A percentile compares a stretch with the other conserved stretches of the same genome.
phyloP scores from a whole-genome alignment of 1,284 basidiomycete genomes.

The Sanghuangporus baumii region DNA sequence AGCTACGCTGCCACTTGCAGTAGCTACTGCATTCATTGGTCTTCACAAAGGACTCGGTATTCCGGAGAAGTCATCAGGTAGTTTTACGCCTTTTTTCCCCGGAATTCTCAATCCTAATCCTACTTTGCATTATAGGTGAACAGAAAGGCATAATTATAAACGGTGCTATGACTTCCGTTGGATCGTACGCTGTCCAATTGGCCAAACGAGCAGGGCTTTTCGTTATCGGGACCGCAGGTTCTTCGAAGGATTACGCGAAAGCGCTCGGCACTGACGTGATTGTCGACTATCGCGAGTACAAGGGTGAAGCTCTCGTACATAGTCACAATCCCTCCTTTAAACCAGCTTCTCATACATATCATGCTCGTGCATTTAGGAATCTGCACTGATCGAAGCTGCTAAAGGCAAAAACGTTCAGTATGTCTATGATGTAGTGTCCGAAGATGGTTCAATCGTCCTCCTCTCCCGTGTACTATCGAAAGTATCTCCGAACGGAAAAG shows the following conservation, averaged over 20 bases:
- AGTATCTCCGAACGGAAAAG: constrained; percentile 8
- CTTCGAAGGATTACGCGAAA: constrained; percentile 20
- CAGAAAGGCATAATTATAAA: constrained; percentile 26
- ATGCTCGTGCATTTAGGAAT: not conserved
- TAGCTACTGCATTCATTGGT: constrained; percentile 29
- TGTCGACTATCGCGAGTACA: constrained; percentile 27
- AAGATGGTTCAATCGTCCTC: constrained; percentile 1
- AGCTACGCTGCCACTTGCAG: constrained; percentile 27
- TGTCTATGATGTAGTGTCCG: constrained; percentile 8
- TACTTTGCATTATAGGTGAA: not conserved
- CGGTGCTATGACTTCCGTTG: constrained; percentile 30
- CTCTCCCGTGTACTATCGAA: constrained; percentile 11
- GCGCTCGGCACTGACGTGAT: constrained; percentile 25
- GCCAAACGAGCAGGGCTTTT: constrained; percentile 24
- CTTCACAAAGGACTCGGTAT: constrained; percentile 23
- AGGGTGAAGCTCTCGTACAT: constrained; percentile 4
- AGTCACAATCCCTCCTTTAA: not conserved
- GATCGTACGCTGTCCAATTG: constrained; percentile 30
- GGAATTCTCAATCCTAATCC: not conserved
- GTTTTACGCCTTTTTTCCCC: too few relatives aligned
- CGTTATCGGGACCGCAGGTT: constrained; percentile 29
- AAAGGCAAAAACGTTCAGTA: not conserved
- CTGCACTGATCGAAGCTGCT: constrained; percentile 2
- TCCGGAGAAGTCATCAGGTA: not conserved
- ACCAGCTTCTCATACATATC: not conserved